A percentile compares a stretch with the other conserved stretches of the same genome.
phyloP scores from a whole-genome alignment of 768 basidiomycete species.

The Butyriboletus loyo region DNA sequence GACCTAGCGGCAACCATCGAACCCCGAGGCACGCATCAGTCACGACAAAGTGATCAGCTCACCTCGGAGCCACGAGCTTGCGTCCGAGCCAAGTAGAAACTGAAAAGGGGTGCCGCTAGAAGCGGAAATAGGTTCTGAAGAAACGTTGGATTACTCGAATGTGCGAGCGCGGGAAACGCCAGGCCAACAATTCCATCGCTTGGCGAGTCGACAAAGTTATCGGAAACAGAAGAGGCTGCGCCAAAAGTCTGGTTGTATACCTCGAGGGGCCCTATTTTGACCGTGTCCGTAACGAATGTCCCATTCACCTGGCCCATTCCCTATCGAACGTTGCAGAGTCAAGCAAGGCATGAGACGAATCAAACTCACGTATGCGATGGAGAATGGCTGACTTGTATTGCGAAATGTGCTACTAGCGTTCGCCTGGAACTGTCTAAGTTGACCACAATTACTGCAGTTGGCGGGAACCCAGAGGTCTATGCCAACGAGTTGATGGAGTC shows the following conservation, averaged over 20 bases:
- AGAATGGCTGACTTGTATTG: constrained; percentile 31
- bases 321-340: constrained; percentile 22
- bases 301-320: constrained; percentile 55
- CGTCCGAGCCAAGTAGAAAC: constrained; percentile 51
- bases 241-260: constrained; percentile 56
- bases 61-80: constrained; percentile 48
- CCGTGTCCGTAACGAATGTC: constrained; percentile 46
- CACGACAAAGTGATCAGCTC: constrained; percentile 6
- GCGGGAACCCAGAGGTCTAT: constrained; percentile 61
- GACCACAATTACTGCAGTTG: constrained; percentile 38
- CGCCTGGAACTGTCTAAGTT: constrained; percentile 36
- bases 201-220: constrained; percentile 49
- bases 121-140: constrained; percentile 58
- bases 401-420: constrained; percentile 41
- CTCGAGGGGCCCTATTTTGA: constrained; percentile 44
- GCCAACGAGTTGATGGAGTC: no score
- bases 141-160: constrained; percentile 46
- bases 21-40: background rate
- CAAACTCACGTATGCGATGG: constrained; percentile 42
- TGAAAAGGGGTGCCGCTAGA: constrained; percentile 49
- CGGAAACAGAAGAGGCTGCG: constrained; percentile 43
- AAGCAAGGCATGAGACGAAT: constrained; percentile 6
- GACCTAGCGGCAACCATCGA: background rate
- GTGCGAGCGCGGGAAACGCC: constrained; percentile 57
- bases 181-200: constrained; percentile 60